Percentiles rank a stretch among this genome's conserved stretches.
phyloP scores from a whole-genome alignment of 345 rosid species.

The Eutrema yunnanense region DNA sequence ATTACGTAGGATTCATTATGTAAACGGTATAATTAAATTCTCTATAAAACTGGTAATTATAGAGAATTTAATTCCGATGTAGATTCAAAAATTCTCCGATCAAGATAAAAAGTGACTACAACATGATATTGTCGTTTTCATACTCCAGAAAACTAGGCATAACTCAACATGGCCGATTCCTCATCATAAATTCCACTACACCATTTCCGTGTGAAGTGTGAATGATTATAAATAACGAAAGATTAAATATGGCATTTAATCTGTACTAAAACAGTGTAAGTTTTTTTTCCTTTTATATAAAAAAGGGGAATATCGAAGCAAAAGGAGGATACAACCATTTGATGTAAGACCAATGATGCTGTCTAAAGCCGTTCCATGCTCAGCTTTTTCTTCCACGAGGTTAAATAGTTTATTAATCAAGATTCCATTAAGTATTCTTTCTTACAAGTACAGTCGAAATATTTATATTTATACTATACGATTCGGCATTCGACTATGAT shows the following conservation, averaged over 20 bases:
- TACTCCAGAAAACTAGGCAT: conserved; percentile 30
- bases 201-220: neutral
- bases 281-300: neutral
- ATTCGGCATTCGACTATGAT: conserved; percentile 13
- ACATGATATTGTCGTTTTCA: conserved; percentile 24
- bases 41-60: neutral
- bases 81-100: neutral
- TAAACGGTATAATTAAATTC: too few relatives aligned
- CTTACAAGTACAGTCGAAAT: neutral
- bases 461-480: neutral
- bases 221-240: neutral
- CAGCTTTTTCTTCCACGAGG: conserved; percentile 27
- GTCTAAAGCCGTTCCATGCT: conserved; percentile 32
- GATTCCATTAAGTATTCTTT: neutral
- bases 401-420: neutral
- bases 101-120: neutral
- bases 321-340: conserved; percentile 26
- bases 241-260: neutral
- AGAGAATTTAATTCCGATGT: neutral
- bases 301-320: conserved; percentile 25
- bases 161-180: neutral
- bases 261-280: neutral
- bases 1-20: neutral
- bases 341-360: conserved; percentile 30
- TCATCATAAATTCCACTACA: conserved; percentile 21